These are phyloP conservation scores for Dichotomocladium elegans DNA, from an alignment of 371 early-diverging fungal genomes.

Conservation along the genomic window DNA sequence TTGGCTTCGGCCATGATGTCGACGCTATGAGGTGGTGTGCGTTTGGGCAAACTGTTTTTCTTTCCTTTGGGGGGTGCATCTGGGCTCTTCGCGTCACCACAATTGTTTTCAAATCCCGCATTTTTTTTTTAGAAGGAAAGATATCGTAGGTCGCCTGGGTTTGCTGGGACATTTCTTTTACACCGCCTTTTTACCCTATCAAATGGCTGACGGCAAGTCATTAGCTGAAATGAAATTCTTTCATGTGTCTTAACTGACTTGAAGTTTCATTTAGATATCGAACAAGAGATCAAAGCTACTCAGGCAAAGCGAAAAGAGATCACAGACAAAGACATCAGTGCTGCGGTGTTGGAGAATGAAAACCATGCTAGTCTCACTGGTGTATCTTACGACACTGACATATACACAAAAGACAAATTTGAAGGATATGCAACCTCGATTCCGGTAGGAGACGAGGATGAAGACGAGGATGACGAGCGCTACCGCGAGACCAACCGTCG, in stretches of 20 bases:
- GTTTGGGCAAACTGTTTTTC: neutral
- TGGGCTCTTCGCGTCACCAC: no score
- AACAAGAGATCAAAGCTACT: constrained; percentile 58
- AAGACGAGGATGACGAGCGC: constrained; percentile 48
- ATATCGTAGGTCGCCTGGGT: no score
- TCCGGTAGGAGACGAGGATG: constrained; percentile 54
- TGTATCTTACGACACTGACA: constrained; percentile 76
- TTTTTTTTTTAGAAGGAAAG: neutral
- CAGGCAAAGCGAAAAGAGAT: constrained; percentile 52
- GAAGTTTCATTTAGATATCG: constrained; percentile 56
- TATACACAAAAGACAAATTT: constrained; percentile 71
- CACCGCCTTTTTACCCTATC: no score
- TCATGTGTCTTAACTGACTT: neutral
- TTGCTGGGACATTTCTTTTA: no score
- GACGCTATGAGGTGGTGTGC: neutral
- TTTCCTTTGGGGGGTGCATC: no score
- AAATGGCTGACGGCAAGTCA: constrained; percentile 5
- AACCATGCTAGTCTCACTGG: constrained; percentile 54
- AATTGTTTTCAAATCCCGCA: no score
- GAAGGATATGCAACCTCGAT: constrained; percentile 72
- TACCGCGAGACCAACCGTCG: constrained; percentile 47
- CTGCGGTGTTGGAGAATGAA: constrained; percentile 38
- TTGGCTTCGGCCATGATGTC: constrained; percentile 24
- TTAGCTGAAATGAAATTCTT: neutral
- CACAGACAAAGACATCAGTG: constrained; percentile 39